Conservation (phyloP, 2,329 filamentous ascomycete species). For the Leptographium flavum region DNA sequence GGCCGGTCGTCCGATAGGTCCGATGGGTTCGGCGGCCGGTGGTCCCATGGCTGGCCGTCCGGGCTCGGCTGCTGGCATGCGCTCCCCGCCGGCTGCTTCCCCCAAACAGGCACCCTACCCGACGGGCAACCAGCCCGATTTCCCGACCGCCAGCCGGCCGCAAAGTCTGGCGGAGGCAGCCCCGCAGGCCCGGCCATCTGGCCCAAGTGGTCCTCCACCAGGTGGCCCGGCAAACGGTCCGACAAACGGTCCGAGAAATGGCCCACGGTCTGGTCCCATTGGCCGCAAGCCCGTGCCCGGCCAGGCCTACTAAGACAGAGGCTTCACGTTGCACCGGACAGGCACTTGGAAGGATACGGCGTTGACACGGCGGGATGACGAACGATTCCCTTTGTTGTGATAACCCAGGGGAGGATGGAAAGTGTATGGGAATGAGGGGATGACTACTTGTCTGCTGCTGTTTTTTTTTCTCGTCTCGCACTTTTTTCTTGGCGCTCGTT, state of each 20-base stretch:
- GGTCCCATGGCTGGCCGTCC: background rate
- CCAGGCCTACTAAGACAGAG: conserved; percentile 29
- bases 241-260: no score
- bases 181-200: conserved; percentile 27
- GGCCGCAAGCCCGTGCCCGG: conserved; percentile 42
- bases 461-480: background rate
- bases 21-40: background rate
- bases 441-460: background rate
- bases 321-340: background rate
- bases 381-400: background rate
- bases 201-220: conserved; percentile 31
- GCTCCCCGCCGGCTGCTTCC: conserved; percentile 16
- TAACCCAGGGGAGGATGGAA: background rate
- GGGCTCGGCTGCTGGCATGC: conserved; percentile 10
- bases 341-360: background rate
- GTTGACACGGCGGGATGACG: background rate
- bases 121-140: background rate
- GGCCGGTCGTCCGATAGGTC: background rate
- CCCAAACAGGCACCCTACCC: conserved; percentile 11
- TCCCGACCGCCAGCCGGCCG: conserved; percentile 21
- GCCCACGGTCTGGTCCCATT: conserved; percentile 23
- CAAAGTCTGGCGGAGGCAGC: conserved; percentile 18
- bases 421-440: background rate
- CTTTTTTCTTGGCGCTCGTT: background rate
- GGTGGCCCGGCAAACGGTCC: no score